These are phyloP conservation scores for Aureoboletus auriporus DNA, from an alignment of 768 basidiomycete species.

Conservation along the genomic window DNA sequence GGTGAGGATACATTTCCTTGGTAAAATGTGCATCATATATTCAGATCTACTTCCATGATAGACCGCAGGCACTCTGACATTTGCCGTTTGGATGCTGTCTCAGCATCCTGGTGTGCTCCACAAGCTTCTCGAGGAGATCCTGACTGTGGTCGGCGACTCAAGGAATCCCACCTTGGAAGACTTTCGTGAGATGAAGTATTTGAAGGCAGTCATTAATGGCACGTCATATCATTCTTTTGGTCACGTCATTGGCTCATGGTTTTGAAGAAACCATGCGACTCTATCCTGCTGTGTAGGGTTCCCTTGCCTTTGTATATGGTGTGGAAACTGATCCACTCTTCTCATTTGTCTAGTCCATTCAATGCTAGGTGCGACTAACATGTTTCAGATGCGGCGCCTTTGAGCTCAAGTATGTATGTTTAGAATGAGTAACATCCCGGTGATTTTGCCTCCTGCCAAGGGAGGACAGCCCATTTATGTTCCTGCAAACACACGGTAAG, in stretches of 20 bases:
- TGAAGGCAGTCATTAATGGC: conserved; percentile 37
- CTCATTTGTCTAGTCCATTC: conserved; percentile 17
- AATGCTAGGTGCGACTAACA: conserved; percentile 16
- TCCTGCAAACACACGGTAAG: conserved; percentile 29
- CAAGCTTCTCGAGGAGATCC: conserved; percentile 30
- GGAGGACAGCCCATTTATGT: conserved; percentile 29
- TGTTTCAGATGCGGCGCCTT: not conserved
- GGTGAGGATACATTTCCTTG: conserved; percentile 15
- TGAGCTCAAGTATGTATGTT: not conserved
- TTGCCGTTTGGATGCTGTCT: conserved; percentile 43
- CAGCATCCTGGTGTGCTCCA: conserved; percentile 25
- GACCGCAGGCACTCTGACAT: conserved; percentile 31
- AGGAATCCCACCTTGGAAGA: conserved; percentile 29
- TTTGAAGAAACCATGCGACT: conserved; percentile 25
- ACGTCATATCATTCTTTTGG: too few relatives aligned
- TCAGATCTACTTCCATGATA: not conserved
- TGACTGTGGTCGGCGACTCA: conserved; percentile 23
- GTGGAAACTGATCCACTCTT: not conserved
- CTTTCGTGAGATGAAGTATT: conserved; percentile 36
- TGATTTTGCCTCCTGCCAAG: conserved; percentile 21
- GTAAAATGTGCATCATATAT: too few relatives aligned
- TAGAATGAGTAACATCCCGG: conserved; percentile 23
- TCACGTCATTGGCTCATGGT: too few relatives aligned
- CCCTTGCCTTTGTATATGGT: not conserved
- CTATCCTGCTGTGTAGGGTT: conserved; percentile 27